Evolutionary conservation across 768 basidiomycete species (phyloP).

Genomic region (Pulveroboletus frians): DNA sequence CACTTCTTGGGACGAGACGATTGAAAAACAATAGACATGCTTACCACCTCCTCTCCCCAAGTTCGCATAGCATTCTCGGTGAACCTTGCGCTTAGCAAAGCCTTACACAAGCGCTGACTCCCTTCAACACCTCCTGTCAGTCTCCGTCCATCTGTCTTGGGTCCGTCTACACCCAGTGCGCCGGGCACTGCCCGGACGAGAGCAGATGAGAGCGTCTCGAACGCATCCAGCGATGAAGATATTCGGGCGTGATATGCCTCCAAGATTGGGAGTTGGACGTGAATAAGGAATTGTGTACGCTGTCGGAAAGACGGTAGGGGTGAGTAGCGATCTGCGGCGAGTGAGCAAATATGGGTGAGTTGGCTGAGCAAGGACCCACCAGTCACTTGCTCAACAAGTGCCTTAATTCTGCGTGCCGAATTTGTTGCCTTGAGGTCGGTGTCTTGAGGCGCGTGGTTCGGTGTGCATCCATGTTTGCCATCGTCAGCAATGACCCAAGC

Average conservation of each 20-base stretch:
- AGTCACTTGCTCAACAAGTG: constrained; percentile 87
- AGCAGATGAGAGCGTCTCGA: constrained; percentile 84
- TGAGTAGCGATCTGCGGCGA: constrained; percentile 73
- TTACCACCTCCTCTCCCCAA: constrained; percentile 90
- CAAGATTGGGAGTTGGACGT: constrained; percentile 81
- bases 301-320: constrained; percentile 76
- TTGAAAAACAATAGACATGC: constrained; percentile 22
- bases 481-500: constrained; percentile 84
- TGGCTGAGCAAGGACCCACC: constrained; percentile 40
- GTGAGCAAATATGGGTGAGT: background rate
- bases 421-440: constrained; percentile 64
- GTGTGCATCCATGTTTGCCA: constrained; percentile 42
- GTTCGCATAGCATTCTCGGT: constrained; percentile 60
- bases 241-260: constrained; percentile 75
- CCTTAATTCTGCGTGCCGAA: constrained; percentile 78
- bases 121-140: constrained; percentile 84
- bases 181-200: constrained; percentile 92
- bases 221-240: constrained; percentile 83
- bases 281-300: constrained; percentile 76
- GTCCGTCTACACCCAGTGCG: constrained; percentile 56
- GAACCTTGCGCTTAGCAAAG: constrained; percentile 74
- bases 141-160: constrained; percentile 46
- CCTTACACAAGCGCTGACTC: constrained; percentile 78
- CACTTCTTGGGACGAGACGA: constrained; percentile 1
- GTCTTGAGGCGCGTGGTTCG: constrained; percentile 12